phyloP scores from a whole-genome alignment of 2,329 filamentous ascomycete genomes.

The Arthroderma sp. region DNA sequence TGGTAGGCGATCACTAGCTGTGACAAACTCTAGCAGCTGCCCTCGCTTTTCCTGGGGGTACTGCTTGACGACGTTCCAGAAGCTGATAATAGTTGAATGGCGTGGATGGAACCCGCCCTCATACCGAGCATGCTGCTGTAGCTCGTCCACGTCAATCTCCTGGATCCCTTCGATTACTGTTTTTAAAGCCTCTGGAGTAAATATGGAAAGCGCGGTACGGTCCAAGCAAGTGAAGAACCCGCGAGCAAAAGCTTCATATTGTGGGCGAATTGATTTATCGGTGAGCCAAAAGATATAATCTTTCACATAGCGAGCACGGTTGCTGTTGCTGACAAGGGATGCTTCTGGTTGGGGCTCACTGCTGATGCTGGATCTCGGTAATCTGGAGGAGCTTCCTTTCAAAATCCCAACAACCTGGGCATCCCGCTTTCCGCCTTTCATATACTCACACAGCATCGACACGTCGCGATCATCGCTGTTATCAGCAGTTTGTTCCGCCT shows the following conservation, averaged over 20 bases:
- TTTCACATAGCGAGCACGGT: slow-evolving; percentile 62
- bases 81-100: slow-evolving; percentile 59
- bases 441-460: slow-evolving; percentile 9
- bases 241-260: slow-evolving; percentile 65
- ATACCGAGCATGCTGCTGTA: slow-evolving; percentile 61
- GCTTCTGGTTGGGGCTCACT: slow-evolving; percentile 38
- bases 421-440: slow-evolving; percentile 3
- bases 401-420: slow-evolving; percentile 11
- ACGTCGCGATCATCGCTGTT: neutral
- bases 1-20: slow-evolving; percentile 78
- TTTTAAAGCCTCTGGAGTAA: slow-evolving; percentile 58
- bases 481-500: neutral
- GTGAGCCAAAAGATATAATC: slow-evolving; percentile 81
- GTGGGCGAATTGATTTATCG: slow-evolving; percentile 59
- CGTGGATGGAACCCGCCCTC: slow-evolving; percentile 60
- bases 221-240: slow-evolving; percentile 70
- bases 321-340: slow-evolving; percentile 64
- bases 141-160: slow-evolving; percentile 61
- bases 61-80: slow-evolving; percentile 71
- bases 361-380: slow-evolving; percentile 16
- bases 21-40: slow-evolving; percentile 82
- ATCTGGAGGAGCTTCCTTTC: slow-evolving; percentile 16
- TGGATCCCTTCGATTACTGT: slow-evolving; percentile 71
- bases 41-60: slow-evolving; percentile 52
- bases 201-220: slow-evolving; percentile 55